A percentile compares a stretch with the other conserved stretches of the same genome.
phyloP scores from a whole-genome alignment of 2,329 filamentous ascomycete genomes.

The Verticillium tricorpus region DNA sequence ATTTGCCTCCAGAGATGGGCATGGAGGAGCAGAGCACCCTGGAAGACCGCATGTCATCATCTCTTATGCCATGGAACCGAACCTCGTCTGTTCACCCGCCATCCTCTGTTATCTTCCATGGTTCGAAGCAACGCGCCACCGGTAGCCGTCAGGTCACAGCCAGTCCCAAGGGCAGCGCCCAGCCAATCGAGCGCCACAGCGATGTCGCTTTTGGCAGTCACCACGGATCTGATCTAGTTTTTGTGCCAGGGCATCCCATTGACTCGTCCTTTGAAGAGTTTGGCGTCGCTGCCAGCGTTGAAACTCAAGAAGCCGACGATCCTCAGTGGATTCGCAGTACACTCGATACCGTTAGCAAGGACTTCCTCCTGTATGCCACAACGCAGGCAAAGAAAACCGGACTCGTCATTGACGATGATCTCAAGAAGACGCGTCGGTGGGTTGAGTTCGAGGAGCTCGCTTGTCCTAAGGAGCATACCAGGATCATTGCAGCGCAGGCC shows the following conservation, averaged over 20 bases:
- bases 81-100: constrained; percentile 9
- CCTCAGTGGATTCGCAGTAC: constrained; percentile 27
- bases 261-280: constrained; percentile 25
- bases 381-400: constrained; percentile 28
- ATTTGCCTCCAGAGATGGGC: constrained; percentile 57
- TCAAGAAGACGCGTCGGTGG: constrained; percentile 31
- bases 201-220: constrained; percentile 23
- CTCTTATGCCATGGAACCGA: constrained; percentile 49
- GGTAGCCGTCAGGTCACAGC: constrained; percentile 20
- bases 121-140: constrained; percentile 1
- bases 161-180: constrained; percentile 33
- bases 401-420: constrained; percentile 20
- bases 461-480: constrained; percentile 46
- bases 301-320: constrained; percentile 16
- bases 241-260: constrained; percentile 21
- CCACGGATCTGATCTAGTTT: constrained; percentile 24
- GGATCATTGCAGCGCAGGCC: constrained; percentile 66
- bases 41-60: constrained; percentile 58
- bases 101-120: constrained; percentile 6
- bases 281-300: constrained; percentile 11
- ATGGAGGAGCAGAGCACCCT: constrained; percentile 63
- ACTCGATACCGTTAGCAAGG: constrained; percentile 39
- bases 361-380: constrained; percentile 42
- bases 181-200: constrained; percentile 42
- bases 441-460: constrained; percentile 69